These are phyloP conservation scores for Nepenthes alata DNA, from an alignment of 179 eudicot genomes.

Conservation along the genomic window DNA sequence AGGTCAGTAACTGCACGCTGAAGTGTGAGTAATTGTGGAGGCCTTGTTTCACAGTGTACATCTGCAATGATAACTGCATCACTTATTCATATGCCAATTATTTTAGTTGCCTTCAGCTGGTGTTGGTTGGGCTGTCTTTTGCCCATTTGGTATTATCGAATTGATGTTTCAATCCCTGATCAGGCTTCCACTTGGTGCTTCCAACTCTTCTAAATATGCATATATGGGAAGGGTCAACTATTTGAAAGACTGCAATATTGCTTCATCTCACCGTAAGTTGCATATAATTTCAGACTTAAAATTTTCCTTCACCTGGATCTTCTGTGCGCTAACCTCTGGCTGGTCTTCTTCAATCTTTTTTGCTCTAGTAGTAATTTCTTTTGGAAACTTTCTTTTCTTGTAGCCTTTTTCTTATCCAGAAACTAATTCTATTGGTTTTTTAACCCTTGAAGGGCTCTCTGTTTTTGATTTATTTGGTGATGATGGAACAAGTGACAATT, in stretches of 20 bases:
- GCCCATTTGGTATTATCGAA: neutral
- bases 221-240: conserved; percentile 14
- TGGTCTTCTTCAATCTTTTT: conserved; percentile 1
- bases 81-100: no score
- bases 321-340: neutral
- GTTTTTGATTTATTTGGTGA: conserved; percentile 67
- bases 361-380: conserved; percentile 2
- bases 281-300: conserved; percentile 1
- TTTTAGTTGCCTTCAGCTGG: neutral
- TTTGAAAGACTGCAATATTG: conserved; percentile 21
- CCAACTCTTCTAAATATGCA: conserved; percentile 16
- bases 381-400: neutral
- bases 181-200: conserved; percentile 15
- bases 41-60: neutral
- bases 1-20: conserved; percentile 20
- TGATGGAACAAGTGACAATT: conserved; percentile 35
- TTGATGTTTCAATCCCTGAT: conserved; percentile 5
- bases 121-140: neutral
- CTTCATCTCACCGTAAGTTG: conserved; percentile 31
- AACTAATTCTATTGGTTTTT: conserved; percentile 1
- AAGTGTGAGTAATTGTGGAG: neutral
- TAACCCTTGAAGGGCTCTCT: conserved; percentile 26
- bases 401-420: neutral
- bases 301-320: neutral
- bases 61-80: neutral